Conservation (phyloP, 805 yeast species). For the Kluyveromyces lactis region DNA sequence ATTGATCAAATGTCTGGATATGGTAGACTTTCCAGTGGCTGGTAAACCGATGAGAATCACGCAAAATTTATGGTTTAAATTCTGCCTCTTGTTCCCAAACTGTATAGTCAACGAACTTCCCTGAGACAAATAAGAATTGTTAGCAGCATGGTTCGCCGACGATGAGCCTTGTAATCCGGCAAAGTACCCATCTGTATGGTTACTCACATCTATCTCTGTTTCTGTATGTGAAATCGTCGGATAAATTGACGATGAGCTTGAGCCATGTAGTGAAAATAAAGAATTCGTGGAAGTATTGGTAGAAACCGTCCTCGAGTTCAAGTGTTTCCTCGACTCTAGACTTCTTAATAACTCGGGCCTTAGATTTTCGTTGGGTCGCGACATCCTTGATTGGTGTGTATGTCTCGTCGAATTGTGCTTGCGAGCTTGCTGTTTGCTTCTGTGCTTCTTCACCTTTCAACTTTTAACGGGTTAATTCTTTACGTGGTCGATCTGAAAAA, state of each 20-base stretch:
- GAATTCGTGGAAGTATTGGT: slow-evolving; percentile 18
- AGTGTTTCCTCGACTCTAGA: background rate
- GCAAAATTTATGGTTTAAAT: slow-evolving; percentile 38
- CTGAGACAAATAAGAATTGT: slow-evolving; percentile 1
- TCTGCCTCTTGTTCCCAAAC: slow-evolving; percentile 3
- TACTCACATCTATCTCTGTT: background rate
- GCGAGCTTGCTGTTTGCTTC: too few relatives aligned
- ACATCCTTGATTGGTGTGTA: too few relatives aligned
- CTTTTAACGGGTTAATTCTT: too few relatives aligned
- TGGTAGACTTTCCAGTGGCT: slow-evolving; percentile 69
- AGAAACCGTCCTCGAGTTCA: background rate
- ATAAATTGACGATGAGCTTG: slow-evolving; percentile 14
- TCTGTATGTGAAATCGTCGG: slow-evolving; percentile 4
- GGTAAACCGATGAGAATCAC: slow-evolving; percentile 71
- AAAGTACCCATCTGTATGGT: background rate
- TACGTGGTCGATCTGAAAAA: too few relatives aligned
- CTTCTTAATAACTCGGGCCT: background rate
- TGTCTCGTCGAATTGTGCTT: too few relatives aligned
- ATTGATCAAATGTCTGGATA: slow-evolving; percentile 55
- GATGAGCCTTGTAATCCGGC: background rate
- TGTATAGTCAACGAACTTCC: slow-evolving; percentile 2
- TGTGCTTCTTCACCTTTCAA: too few relatives aligned
- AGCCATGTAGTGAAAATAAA: slow-evolving; percentile 18
- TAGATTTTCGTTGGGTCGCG: background rate
- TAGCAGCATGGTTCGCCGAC: background rate